Evolutionary conservation across 2,329 filamentous ascomycete genomes (phyloP).

Genomic region (Hyphodiscus sp.): DNA sequence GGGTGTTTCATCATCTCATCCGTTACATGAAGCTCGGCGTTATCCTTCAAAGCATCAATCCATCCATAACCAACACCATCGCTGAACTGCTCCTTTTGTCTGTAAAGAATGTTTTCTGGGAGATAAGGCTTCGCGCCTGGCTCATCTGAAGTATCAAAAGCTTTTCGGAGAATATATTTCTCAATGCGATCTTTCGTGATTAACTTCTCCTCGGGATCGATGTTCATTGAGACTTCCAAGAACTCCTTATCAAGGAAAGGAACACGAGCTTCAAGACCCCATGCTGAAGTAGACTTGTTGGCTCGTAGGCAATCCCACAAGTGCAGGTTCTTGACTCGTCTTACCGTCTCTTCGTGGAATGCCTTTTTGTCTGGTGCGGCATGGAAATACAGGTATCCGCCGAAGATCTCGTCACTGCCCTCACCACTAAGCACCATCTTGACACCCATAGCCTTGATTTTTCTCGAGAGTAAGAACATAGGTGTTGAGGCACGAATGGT

Average conservation of each 20-base stretch:
- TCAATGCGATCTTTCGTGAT: constrained; percentile 70
- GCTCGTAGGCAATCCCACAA: constrained; percentile 92
- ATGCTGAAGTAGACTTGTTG: constrained; percentile 98
- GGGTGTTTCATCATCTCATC: constrained; percentile 99
- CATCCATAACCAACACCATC: constrained; percentile 98
- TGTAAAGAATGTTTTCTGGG: constrained; percentile 92
- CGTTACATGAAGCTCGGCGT: constrained; percentile 79
- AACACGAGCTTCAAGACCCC: constrained; percentile 95
- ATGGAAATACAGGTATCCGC: constrained; percentile 98
- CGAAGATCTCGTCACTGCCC: constrained; percentile 96
- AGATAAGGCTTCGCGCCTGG: constrained; percentile 77
- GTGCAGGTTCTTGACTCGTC: constrained; percentile 93
- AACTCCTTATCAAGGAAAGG: constrained; percentile 98
- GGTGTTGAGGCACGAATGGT: constrained; percentile 97
- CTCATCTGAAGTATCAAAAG: constrained; percentile 89
- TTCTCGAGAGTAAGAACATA: constrained; percentile 95
- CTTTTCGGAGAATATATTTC: constrained; percentile 97
- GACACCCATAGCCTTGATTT: constrained; percentile 99
- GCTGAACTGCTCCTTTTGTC: constrained; percentile 99
- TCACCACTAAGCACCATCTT: constrained; percentile 99
- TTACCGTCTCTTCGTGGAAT: constrained; percentile 94
- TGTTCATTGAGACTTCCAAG: constrained; percentile 85
- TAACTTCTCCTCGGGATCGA: constrained; percentile 93
- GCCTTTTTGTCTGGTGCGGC: constrained; percentile 81
- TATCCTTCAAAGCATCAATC: constrained; percentile 97